Percentiles rank a stretch among this genome's conserved stretches.
Conservation (phyloP, 2,329 filamentous ascomycete species). For the Colletotrichum sojae region DNA sequence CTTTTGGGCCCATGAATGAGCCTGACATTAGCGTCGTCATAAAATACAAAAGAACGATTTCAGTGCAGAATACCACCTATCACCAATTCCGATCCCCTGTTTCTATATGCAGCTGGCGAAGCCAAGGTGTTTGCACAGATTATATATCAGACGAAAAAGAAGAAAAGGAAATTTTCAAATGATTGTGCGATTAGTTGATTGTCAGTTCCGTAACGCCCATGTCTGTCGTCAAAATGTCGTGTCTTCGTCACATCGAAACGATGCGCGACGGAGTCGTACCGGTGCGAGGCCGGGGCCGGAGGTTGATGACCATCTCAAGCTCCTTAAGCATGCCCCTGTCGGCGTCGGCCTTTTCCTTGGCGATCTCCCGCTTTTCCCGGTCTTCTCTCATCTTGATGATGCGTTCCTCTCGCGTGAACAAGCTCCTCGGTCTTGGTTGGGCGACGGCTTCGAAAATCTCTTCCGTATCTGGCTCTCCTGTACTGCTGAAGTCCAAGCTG, state of each 20-base stretch:
- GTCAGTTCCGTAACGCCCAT: conserved; percentile 28
- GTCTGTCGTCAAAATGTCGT: conserved; percentile 40
- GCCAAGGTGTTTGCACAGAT: conserved; percentile 22
- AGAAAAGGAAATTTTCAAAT: conserved; percentile 25
- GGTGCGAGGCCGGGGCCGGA: conserved; percentile 58
- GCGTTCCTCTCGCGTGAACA: conserved; percentile 87
- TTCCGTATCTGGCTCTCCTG: conserved; percentile 75
- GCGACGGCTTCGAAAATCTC: conserved; percentile 95
- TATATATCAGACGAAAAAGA: conserved; percentile 18
- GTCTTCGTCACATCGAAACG: conserved; percentile 58
- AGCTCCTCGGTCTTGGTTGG: conserved; percentile 76
- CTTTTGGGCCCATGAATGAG: neutral
- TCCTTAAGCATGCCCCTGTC: conserved; percentile 93
- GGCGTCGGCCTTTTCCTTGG: conserved; percentile 82
- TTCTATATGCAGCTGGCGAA: conserved; percentile 32
- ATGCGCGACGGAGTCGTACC: conserved; percentile 55
- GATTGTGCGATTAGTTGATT: conserved; percentile 40
- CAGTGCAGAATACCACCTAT: conserved; percentile 17
- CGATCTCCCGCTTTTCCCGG: conserved; percentile 78
- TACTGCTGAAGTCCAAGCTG: conserved; percentile 65
- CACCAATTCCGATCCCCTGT: conserved; percentile 2
- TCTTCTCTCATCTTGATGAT: conserved; percentile 92
- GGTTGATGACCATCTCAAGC: conserved; percentile 87
- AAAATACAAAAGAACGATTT: conserved; percentile 24
- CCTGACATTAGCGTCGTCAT: conserved; percentile 35